Conservation (phyloP, 495 filamentous ascomycete species). For the Cercophora samala region DNA sequence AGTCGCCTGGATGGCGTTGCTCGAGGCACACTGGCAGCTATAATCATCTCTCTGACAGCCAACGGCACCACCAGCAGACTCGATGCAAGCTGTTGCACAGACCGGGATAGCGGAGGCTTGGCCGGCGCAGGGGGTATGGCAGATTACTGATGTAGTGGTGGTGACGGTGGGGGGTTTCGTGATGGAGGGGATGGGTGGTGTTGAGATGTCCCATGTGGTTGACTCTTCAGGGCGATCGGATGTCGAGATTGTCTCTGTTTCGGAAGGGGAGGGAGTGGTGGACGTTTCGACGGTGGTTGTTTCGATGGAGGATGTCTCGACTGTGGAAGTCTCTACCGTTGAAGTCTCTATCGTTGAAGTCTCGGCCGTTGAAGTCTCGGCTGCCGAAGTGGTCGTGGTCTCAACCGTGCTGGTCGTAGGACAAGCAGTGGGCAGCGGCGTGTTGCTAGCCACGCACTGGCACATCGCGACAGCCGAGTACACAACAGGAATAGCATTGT, state of each 20-base stretch:
- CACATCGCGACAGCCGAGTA: not conserved
- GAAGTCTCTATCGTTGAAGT: not conserved
- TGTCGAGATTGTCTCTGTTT: no score
- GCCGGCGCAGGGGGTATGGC: not conserved
- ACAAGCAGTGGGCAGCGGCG: not conserved
- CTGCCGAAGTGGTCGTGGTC: not conserved
- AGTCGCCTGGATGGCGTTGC: not conserved
- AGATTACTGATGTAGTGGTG: not conserved
- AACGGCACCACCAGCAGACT: not conserved
- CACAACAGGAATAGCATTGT: not conserved
- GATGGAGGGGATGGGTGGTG: not conserved
- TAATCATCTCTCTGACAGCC: not conserved
- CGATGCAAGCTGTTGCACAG: not conserved
- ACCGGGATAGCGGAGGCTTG: not conserved
- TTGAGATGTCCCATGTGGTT: not conserved
- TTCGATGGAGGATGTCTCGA: not conserved
- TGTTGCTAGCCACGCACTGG: not conserved
- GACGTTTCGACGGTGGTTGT: not conserved
- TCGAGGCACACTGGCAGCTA: not conserved
- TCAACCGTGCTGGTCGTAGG: not conserved
- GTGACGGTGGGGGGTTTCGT: not conserved
- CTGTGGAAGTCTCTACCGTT: not conserved
- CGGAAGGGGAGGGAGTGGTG: no score
- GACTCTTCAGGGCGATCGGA: not conserved
- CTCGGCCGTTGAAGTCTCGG: not conserved